Conservation (phyloP, 2,329 filamentous ascomycete species). For the Verticillium longisporum region DNA sequence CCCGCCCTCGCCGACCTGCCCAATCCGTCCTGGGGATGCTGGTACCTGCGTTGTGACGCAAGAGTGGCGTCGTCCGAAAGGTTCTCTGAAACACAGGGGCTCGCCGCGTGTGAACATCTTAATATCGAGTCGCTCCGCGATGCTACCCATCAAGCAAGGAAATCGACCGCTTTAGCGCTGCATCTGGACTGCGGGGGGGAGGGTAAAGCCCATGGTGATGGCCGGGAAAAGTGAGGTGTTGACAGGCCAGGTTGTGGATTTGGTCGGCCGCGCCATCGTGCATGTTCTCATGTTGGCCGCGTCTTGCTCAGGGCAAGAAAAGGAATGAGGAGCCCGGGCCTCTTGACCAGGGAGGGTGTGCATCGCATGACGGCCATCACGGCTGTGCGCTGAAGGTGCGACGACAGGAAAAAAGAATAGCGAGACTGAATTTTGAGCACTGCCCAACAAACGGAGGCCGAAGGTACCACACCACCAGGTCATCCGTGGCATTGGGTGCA, state of each 20-base stretch:
- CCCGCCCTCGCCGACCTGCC: neutral
- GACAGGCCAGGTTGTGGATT: no score
- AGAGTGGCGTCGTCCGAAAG: neutral
- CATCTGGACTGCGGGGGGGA: neutral
- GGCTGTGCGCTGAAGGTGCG: neutral
- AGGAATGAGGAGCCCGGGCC: neutral
- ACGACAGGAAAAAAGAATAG: neutral
- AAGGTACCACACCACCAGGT: neutral
- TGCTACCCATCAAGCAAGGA: neutral
- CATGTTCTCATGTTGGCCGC: no score
- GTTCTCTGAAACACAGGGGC: neutral
- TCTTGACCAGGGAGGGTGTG: neutral
- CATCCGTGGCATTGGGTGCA: neutral
- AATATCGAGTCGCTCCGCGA: neutral
- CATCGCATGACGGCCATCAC: neutral
- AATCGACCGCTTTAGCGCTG: neutral
- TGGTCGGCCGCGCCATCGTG: no score
- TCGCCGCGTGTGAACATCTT: neutral
- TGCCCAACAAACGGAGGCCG: neutral
- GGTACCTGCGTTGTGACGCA: neutral
- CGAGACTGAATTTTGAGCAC: neutral
- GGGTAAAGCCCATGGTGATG: neutral
- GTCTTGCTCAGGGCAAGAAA: neutral
- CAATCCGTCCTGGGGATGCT: neutral
- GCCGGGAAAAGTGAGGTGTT: neutral